These are phyloP conservation scores for Poa annua DNA, from an alignment of 176 grass and related monocot species.

Conservation along the genomic window DNA sequence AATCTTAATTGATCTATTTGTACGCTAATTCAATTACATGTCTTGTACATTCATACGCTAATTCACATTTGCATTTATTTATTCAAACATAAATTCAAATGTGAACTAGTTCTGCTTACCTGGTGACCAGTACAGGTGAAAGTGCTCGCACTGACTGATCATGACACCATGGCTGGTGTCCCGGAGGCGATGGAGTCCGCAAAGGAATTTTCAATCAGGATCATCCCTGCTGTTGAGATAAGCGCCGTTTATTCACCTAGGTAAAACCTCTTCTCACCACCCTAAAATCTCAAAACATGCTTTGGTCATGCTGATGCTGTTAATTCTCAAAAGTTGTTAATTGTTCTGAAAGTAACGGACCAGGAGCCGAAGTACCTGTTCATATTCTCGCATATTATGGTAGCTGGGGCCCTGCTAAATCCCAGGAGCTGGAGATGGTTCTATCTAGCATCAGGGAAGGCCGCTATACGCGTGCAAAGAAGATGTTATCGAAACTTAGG, in stretches of 20 bases:
- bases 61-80: no score
- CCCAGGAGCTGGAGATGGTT: slow-evolving; percentile 61
- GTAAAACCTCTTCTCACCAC: slow-evolving; percentile 39
- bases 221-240: slow-evolving; percentile 82
- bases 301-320: background rate
- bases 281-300: background rate
- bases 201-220: slow-evolving; percentile 55
- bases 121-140: slow-evolving; percentile 69
- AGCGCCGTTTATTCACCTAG: slow-evolving; percentile 60
- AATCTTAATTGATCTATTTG: no score
- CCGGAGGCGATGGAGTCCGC: slow-evolving; percentile 61
- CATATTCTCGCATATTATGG: slow-evolving; percentile 87
- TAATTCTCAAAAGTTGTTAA: background rate
- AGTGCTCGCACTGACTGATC: slow-evolving; percentile 79
- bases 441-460: slow-evolving; percentile 67
- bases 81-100: no score
- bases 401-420: slow-evolving; percentile 55
- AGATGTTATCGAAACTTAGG: slow-evolving; percentile 67
- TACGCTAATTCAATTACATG: no score
- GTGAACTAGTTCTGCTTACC: slow-evolving; percentile 7
- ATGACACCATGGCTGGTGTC: slow-evolving; percentile 80
- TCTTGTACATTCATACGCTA: background rate
- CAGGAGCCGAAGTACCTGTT: slow-evolving; percentile 56
- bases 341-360: slow-evolving; percentile 47
- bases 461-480: slow-evolving; percentile 60